These are phyloP conservation scores for Allium fistulosum DNA, from an alignment of 106 monocot genomes.

Conservation along the genomic window DNA sequence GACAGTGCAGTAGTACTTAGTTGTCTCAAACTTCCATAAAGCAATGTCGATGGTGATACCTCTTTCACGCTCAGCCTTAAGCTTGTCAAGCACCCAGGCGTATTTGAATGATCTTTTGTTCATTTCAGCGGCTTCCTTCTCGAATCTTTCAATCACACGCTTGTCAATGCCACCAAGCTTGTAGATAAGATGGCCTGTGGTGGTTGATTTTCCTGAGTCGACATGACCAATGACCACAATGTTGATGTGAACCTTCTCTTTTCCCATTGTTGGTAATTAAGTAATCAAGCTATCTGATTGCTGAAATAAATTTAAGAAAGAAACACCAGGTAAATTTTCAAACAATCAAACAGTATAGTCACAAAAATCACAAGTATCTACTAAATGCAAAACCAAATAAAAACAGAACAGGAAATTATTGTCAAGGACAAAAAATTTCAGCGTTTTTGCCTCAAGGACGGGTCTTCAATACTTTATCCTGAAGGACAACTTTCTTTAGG, in stretches of 20 bases:
- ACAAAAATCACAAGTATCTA: too few species aligned
- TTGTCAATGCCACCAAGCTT: slow-evolving; percentile 68
- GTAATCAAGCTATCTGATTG: too few species aligned
- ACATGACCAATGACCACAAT: slow-evolving; percentile 8
- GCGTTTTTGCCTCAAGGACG: too few species aligned
- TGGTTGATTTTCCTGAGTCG: slow-evolving; percentile 5
- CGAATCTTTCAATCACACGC: slow-evolving; percentile 21
- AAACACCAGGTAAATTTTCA: too few species aligned
- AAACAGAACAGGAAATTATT: too few species aligned
- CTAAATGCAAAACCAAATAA: too few species aligned
- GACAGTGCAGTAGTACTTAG: slow-evolving; percentile 14
- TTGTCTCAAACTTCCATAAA: slow-evolving; percentile 18
- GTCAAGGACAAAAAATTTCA: too few species aligned
- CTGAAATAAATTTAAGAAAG: too few species aligned
- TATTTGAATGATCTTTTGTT: slow-evolving; percentile 17
- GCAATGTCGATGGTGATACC: slow-evolving; percentile 16
- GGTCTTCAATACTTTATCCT: too few species aligned
- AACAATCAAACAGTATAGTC: too few species aligned
- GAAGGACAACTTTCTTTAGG: too few species aligned
- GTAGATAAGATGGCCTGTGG: slow-evolving; percentile 6
- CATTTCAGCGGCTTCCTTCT: slow-evolving; percentile 15
- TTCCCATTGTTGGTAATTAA: background rate
- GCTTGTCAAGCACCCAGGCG: slow-evolving; percentile 19
- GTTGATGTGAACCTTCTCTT: slow-evolving; percentile 14
- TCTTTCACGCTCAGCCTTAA: slow-evolving; percentile 15